Base-by-base conservation (phyloP, 345 rosid genomes). In the Gynandropsis gynandra region DNA sequence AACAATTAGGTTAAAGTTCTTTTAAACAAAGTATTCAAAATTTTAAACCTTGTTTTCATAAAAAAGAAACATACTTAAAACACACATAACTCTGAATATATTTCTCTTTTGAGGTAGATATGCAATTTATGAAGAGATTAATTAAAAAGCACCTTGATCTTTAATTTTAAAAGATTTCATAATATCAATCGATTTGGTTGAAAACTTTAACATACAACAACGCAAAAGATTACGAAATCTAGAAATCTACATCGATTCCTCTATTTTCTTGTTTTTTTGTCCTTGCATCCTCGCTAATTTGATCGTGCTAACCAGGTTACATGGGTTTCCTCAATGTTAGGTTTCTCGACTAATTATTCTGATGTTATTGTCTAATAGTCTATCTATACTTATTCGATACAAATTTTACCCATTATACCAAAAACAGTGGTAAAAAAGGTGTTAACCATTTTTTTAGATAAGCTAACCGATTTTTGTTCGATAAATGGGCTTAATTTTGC, bases 251-350 rank as follows among this genome's bases (percentile, higher is more conserved):
- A 9, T 57, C 67, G 70, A 34, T 65, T 72, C 74, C 9, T 57
- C 67, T 64, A 78, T 58, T 4, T 41, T 69, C 67, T 19, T 41
- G 66, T 58, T 4, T 41, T 35, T 34, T 58, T 64, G 10, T 55
- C 57, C 60, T 4, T 74, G 79, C 73, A 82, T 57, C 73, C 77
- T 76, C 17, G 72, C 54, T 4, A 73, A 68, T 59, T 78, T 74
- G 0, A 77, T 52, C 9, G 75, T 76, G 32, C 79, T 63, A 45
- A 76, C 32, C 24, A 72, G 65, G 8, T 59, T 34, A 10, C 79
- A 81, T 1, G 73, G 55, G 1, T 17, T 16, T 7, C 50, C 19
- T 8, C 3, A 3, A 33, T 18, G 32, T n/a, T 9, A 40, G 12
- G 8, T 4, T 16, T 29, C 39, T 31, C 14, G 18, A 4, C 31